These are phyloP conservation scores for Amoeboaphelidium occidentale DNA, from an alignment of 371 early-diverging fungal genomes.

Conservation along the genomic window DNA sequence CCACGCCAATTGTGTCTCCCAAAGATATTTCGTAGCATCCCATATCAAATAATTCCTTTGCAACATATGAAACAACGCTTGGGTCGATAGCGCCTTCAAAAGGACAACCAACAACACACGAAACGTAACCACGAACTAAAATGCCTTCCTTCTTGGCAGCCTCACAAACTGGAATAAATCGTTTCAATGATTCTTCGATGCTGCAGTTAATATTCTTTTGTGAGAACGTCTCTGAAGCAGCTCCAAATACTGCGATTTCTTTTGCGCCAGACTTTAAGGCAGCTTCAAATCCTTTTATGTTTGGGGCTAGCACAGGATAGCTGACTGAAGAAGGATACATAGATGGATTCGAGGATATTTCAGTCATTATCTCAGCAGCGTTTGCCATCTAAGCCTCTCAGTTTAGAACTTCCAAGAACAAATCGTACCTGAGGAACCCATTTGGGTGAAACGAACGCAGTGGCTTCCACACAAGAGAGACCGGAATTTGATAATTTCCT, in stretches of 20 bases:
- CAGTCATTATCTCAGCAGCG: slow-evolving; percentile 39
- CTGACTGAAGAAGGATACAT: slow-evolving; percentile 17
- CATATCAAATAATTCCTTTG: slow-evolving; percentile 47
- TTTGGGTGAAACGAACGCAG: slow-evolving; percentile 90
- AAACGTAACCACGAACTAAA: slow-evolving; percentile 65
- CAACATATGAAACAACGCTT: slow-evolving; percentile 38
- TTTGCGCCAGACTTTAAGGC: slow-evolving; percentile 25
- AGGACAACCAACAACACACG: slow-evolving; percentile 81
- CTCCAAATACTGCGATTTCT: slow-evolving; percentile 80
- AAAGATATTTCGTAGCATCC: slow-evolving; percentile 93
- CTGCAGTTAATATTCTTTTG: slow-evolving; percentile 78
- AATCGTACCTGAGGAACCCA: slow-evolving; percentile 74
- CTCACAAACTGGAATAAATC: slow-evolving; percentile 41
- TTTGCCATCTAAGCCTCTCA: slow-evolving; percentile 48
- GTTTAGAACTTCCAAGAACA: not conserved
- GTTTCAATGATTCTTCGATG: slow-evolving; percentile 47
- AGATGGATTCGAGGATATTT: slow-evolving; percentile 23
- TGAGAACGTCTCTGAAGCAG: slow-evolving; percentile 70
- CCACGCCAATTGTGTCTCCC: slow-evolving; percentile 91
- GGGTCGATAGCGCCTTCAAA: slow-evolving; percentile 62
- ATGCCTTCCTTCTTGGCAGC: slow-evolving; percentile 39
- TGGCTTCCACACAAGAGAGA: slow-evolving; percentile 61
- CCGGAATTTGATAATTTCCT: slow-evolving; percentile 53
- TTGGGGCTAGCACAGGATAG: slow-evolving; percentile 82
- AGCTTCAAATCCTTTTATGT: slow-evolving; percentile 54